Base-by-base conservation (phyloP, 2,329 filamentous ascomycete species). In the Exophiala lecanii-corni region DNA sequence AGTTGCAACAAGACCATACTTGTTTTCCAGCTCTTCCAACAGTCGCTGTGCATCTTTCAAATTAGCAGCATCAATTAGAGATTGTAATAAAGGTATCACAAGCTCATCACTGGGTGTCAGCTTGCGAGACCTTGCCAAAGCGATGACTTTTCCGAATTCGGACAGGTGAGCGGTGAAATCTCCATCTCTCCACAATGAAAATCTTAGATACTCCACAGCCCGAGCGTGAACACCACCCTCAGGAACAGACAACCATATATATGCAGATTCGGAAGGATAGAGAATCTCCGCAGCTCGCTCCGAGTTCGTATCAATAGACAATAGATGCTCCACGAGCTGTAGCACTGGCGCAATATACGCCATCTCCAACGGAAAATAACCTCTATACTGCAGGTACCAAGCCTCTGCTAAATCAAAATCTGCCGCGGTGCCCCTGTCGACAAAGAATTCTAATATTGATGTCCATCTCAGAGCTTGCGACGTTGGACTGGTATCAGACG, bases 11-110 rank as follows among this genome's bases (percentile, higher is more conserved):
- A 63, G 48, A 12, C 52, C 49, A 31, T 64, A 63, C 12, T 54
- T 54, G 2, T 42, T 46, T 9, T 50, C 43, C 60, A 70, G 66
- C 3, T 61, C 57, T n/a, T 60, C 36, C 3, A 64, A 58, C 39
- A 69, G 34, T 12, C 55, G 52, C 42, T 65, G 34, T 3, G 39
- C 59, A 9, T 62, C 63, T 36, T 63, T 62, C 39, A 61, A 58
- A 6, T 59, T 43, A 23, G 57, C 52, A 16, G 64, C 65, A 36
- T 60, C 61, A 20, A 66, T 62, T 26, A 69, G 46, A 43, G 63
- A 67, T 21, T 62, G 62, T 35, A 70, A 38, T 21, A 69, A 50
- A 5, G 66, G 64, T 37, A 65, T 64, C 50, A 68, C 64, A 15
- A 70, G 55, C 32, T 63, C 62, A 19, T 65, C 58, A 4, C 59